A percentile compares a stretch with the other conserved stretches of the same genome.
These are phyloP conservation scores for Rachicladosporium sp. DNA, from an alignment of 2,329 filamentous ascomycete species.

Conservation along the genomic window DNA sequence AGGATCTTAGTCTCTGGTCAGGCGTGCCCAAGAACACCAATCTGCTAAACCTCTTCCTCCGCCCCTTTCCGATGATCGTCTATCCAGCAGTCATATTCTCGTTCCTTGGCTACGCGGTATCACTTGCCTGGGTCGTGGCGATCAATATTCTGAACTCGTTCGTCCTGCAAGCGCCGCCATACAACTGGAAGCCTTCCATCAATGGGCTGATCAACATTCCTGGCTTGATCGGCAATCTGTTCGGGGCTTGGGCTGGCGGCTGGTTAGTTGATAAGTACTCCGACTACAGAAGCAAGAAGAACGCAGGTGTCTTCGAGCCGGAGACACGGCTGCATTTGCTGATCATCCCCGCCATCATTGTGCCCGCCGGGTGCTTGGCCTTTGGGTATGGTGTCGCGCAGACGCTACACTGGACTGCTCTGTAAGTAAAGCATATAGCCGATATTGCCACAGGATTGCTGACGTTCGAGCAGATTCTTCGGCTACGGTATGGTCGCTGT, in stretches of 20 bases:
- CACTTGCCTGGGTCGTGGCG: constrained; percentile 26
- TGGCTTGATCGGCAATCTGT: constrained; percentile 31
- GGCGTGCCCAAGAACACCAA: constrained; percentile 20
- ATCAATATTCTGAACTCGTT: constrained; percentile 30
- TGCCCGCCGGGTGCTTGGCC: constrained; percentile 30
- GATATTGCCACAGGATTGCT: too few species aligned
- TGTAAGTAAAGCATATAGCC: constrained; percentile 17
- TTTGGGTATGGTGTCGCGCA: constrained; percentile 35
- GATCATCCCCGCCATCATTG: constrained; percentile 29
- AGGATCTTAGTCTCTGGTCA: constrained; percentile 25
- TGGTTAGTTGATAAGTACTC: constrained; percentile 33
- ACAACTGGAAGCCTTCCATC: constrained; percentile 24
- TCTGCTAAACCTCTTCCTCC: constrained; percentile 24
- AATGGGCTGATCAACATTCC: constrained; percentile 31
- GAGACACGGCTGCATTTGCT: constrained; percentile 32
- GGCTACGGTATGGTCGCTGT: constrained; percentile 36
- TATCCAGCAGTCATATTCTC: constrained; percentile 27
- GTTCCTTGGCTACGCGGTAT: constrained; percentile 27
- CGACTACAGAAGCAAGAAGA: constrained; percentile 28
- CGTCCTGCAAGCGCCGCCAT: constrained; percentile 28
- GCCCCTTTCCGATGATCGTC: constrained; percentile 26
- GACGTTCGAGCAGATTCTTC: constrained; percentile 23
- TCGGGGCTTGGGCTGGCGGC: constrained; percentile 32
- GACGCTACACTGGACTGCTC: constrained; percentile 30
- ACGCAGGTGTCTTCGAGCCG: constrained; percentile 34